Evolutionary conservation across 768 basidiomycete species (phyloP), one percentile per base, ranked within the genome.

Genomic region (Kwoniella sp.): DNA sequence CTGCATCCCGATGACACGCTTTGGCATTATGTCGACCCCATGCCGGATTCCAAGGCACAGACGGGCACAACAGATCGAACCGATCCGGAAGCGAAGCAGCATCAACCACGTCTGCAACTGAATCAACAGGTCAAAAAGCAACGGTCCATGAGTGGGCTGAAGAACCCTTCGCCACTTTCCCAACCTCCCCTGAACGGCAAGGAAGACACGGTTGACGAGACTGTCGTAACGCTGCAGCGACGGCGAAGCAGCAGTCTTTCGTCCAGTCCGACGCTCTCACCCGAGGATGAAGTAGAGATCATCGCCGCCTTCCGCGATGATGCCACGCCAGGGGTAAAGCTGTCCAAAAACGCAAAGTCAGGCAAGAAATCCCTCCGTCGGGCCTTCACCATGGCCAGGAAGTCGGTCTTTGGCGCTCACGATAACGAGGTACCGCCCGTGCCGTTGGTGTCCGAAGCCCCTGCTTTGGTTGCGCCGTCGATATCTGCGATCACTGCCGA

Each of bases 1-100:
- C 49, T 71, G 5, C 69, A 63, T 50, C 67, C 69, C n/a, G 62
- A 57, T 17, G 64, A 66, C 28, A 37, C 46, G 23, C 20, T 60
- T 7, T 69, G 64, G 64, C 25, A 47, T 17, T 61, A 63, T 39
- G 41, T 63, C 45, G 55, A 57, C 34, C 57, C 62, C 6, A 36
- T 46, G 23, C 56, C 56, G 2, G 46, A 50, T 38, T 29, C 50
- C n/a, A 28, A 37, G 19, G 33, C 46, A 3, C 23, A 20, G 37
- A 19, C 34, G 17, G 20, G 31, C 14, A 23, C 49, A 3, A 42
- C 17, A 23, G 38, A 38, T 10, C 11, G 39, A 23, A 29, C 17
- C 17, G 28, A 25, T 19, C 31, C 19, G 2, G 17, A 3, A 28
- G 27, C 11, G 11, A 5, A 27, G 19, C 29, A 46, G 19, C 19